Conservation (phyloP, 768 basidiomycete genomes). For the Kwoniella bestiolae region DNA sequence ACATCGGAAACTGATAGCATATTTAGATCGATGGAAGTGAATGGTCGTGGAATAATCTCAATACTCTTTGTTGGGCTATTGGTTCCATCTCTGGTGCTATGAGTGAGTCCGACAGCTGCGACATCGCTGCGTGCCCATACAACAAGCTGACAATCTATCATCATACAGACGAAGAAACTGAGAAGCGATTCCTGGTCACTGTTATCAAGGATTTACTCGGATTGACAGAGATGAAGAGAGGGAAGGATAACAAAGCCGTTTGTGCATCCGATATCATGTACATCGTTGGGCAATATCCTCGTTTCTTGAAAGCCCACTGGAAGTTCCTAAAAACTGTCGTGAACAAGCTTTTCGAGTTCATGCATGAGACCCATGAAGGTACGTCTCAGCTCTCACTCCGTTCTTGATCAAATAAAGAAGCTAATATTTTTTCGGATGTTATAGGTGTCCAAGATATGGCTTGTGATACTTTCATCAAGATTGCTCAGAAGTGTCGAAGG, state of each 20-base stretch:
- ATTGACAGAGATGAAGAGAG: slow-evolving; percentile 95
- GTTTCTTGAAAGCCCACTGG: slow-evolving; percentile 99
- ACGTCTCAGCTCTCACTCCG: slow-evolving; percentile 29
- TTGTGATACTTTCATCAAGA: slow-evolving; percentile 99
- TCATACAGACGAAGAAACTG: slow-evolving; percentile 87
- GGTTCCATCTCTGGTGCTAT: slow-evolving; percentile 98
- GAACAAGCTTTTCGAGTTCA: slow-evolving; percentile 99
- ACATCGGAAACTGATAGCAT: slow-evolving; percentile 23
- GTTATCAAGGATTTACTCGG: slow-evolving; percentile 99
- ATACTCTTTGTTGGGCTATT: slow-evolving; percentile 99
- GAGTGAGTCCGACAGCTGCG: slow-evolving; percentile 67
- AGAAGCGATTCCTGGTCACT: slow-evolving; percentile 97
- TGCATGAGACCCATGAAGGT: slow-evolving; percentile 99
- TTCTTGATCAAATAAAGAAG: neutral
- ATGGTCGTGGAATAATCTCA: slow-evolving; percentile 99
- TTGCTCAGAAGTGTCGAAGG: slow-evolving; percentile 95
- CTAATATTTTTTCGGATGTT: neutral
- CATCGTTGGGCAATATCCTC: slow-evolving; percentile 98
- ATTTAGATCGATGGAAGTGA: slow-evolving; percentile 79
- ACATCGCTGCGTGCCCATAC: neutral
- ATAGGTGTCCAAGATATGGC: slow-evolving; percentile 99
- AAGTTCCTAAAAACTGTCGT: slow-evolving; percentile 99
- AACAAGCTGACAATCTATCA: slow-evolving; percentile 10
- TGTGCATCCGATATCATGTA: slow-evolving; percentile 72
- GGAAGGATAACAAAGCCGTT: slow-evolving; percentile 99